phyloP scores from a whole-genome alignment of 1,139 yeast genomes.

The Eremothecium sinecaudum region DNA sequence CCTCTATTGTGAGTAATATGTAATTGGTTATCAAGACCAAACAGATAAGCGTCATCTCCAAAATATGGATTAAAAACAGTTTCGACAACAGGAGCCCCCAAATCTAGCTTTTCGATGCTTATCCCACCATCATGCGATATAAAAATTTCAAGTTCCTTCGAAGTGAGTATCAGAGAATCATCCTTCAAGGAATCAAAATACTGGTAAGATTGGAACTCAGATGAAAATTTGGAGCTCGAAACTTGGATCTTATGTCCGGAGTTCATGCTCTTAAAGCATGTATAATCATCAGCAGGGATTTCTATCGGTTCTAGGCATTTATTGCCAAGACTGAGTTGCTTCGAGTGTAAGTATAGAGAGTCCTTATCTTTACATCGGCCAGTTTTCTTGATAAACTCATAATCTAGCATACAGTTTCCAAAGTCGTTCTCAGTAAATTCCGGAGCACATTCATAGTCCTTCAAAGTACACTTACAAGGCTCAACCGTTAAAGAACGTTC shows the following conservation, averaged over 20 bases:
- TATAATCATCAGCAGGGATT: slow-evolving; percentile 23
- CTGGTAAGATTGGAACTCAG: slow-evolving; percentile 25
- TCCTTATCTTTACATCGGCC: slow-evolving; percentile 29
- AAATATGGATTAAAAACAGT: slow-evolving; percentile 52
- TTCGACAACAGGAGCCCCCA: slow-evolving; percentile 39
- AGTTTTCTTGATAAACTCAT: slow-evolving; percentile 26
- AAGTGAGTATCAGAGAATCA: slow-evolving; percentile 65
- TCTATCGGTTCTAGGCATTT: slow-evolving; percentile 32
- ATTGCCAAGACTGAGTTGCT: slow-evolving; percentile 41
- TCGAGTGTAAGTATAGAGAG: slow-evolving; percentile 18
- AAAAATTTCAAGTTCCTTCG: slow-evolving; percentile 42
- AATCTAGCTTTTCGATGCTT: slow-evolving; percentile 41
- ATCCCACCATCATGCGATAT: slow-evolving; percentile 77
- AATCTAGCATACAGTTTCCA: slow-evolving; percentile 50
- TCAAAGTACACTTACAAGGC: slow-evolving; percentile 54
- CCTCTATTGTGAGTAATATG: slow-evolving; percentile 65
- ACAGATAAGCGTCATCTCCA: slow-evolving; percentile 55
- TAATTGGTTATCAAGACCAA: slow-evolving; percentile 44
- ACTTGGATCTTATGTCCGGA: slow-evolving; percentile 20
- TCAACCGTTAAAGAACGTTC: slow-evolving; percentile 50
- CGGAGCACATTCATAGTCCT: slow-evolving; percentile 65
- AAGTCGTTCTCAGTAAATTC: slow-evolving; percentile 42
- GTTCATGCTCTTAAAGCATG: slow-evolving; percentile 22
- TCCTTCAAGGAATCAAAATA: slow-evolving; percentile 37
- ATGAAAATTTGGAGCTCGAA: slow-evolving; percentile 30